Base-by-base conservation (phyloP, 1,284 basidiomycete genomes). In the Agroathelia rolfsii region DNA sequence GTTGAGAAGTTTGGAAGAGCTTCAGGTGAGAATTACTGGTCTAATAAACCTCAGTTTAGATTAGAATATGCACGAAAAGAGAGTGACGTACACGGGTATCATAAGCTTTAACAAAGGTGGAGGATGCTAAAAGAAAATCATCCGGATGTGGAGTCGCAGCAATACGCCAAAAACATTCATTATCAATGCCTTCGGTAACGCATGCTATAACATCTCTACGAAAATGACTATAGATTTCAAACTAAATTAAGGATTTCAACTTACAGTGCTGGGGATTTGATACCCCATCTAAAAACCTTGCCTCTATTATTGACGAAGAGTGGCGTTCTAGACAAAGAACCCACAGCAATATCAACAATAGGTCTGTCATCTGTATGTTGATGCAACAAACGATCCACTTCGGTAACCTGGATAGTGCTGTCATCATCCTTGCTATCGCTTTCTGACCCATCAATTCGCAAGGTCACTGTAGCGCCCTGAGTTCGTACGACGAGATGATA, bases 61-160 rank as follows among this genome's bases (percentile, higher is more conserved):
- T 25, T 3, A 37, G 34, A 15, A 29, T 37, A 25, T 16, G 21
- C 5, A 4, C 26, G 9, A 30, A 13, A 16, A 12, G 13, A 22
- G 28, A 9, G 29, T 9, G 8, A 30, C 52, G n/a, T 53, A 76
- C 75, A 38, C 74, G 53, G 15, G 69, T 52, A 47, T 77, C 75
- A 12, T 69, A 34, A 14, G 59, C 50, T 24, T 50, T 45, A 8
- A 69, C 45, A 5, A 27, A 35, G 22, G 47, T 53, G 12, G 40
- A 48, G 0, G 63, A 66, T 19, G 60, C 42, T 2, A 66, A 30
- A 28, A 59, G 47, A 42, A 39, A 48, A 7, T 33, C 24, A 10
- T 24, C n/a, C 4, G 28, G 11, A 11, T 35, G 23, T 10, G 31
- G 28, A 15, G 42, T 36, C 14, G 40, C 20, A 16, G 47, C 50